These are phyloP conservation scores for Rhamnella rubrinervis DNA, from an alignment of 331 rosid species.

Conservation along the genomic window DNA sequence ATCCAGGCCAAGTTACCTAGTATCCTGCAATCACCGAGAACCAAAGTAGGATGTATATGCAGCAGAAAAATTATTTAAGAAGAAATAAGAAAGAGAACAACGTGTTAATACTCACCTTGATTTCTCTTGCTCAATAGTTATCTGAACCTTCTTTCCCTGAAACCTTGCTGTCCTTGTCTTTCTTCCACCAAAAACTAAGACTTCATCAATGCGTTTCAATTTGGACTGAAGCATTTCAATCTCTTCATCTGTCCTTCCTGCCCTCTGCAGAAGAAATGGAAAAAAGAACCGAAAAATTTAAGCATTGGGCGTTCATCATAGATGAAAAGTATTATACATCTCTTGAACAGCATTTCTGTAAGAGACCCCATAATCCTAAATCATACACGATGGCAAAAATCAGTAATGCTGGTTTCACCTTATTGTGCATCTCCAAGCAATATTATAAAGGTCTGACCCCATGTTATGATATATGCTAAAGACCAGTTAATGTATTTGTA, in stretches of 20 bases:
- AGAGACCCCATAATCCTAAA: not conserved
- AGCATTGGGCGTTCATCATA: not conserved
- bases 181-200: constrained; percentile 63
- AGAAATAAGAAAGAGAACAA: constrained; percentile 16
- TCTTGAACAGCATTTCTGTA: not conserved
- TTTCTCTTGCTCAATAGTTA: constrained; percentile 83
- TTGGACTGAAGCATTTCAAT: constrained; percentile 75
- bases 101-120: constrained; percentile 47
- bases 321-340: not conserved
- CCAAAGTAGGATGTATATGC: constrained; percentile 2
- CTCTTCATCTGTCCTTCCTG: constrained; percentile 90
- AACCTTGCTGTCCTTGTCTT: constrained; percentile 79
- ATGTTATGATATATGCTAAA: not conserved
- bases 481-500: too few species aligned
- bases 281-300: not conserved
- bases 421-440: too few species aligned
- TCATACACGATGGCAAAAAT: not conserved
- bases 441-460: too few species aligned
- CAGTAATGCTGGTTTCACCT: too few species aligned
- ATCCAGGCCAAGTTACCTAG: constrained; percentile 98
- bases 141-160: constrained; percentile 84
- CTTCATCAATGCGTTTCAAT: constrained; percentile 75
- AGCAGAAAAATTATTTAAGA: not conserved
- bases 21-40: constrained; percentile 44
- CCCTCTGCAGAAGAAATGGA: constrained; percentile 47